Evolutionary conservation across 768 basidiomycete genomes (phyloP), one percentile per base, ranked within the genome.

Genomic region (Leccinum arenicola): DNA sequence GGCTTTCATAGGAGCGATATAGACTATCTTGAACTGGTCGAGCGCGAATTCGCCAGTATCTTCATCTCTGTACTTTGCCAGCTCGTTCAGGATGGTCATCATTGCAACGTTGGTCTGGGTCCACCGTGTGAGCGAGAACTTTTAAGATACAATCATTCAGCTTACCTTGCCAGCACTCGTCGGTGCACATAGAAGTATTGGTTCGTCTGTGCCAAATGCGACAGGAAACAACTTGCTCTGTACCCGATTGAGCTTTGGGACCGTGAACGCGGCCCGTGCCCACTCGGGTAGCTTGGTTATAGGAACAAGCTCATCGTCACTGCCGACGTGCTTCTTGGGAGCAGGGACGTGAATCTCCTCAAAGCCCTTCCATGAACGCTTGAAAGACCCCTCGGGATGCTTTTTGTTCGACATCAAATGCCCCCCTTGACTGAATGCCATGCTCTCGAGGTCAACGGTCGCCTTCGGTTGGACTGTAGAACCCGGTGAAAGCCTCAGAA

Each of bases 331-430:
- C 60, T 86, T 82, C 77, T 95, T 95, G 10, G 95, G 95, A 0
- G 92, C 89, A 4, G 95, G 95, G 1, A 99, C 92, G 62, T 98
- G 95, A 33, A 99, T 95, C 73, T 99, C 97, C 72, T 98, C 97
- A 72, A 91, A 98, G 1, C 97, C 95, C 73, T 99, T 99, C 75
- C 89, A 88, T 17, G 91, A 84, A 50, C 96, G 89, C 76, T 98
- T 98, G 82, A 98, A 95, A 15, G 95, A 97, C 4, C 97, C 97
- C 43, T 97, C 94, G 0, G 97, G 97, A 3, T 98, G 86, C 71
- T 95, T 97, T 76, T 98, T 98, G 78, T 98, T 98, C 15, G 93
- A 93, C 96, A 98, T 99, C 61, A 98, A 77, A 61, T 98, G 95
- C 0, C 93, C 95, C 23, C 95, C 97, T 67, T 98, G 95, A 50